Conservation (phyloP, 176 grass and related monocot species). For the Rhipidocladum racemiflorum region DNA sequence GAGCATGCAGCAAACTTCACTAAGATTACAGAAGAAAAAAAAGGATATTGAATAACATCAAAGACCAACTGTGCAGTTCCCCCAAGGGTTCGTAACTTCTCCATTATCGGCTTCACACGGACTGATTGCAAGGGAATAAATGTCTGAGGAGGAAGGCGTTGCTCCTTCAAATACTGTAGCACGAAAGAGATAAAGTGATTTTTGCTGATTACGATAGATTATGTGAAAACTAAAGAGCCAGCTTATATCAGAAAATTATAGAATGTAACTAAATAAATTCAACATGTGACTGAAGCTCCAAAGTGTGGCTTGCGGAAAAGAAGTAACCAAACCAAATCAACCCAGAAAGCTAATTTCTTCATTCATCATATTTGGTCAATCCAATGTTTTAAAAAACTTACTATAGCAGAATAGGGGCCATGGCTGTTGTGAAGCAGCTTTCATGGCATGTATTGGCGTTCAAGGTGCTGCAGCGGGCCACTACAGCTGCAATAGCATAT, state of each 20-base stretch:
- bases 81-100: slow-evolving; percentile 85
- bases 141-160: slow-evolving; percentile 91
- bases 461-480: not conserved
- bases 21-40: not conserved
- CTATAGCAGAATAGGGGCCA: not conserved
- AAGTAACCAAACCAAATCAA: not conserved
- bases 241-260: slow-evolving; percentile 19
- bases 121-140: slow-evolving; percentile 95
- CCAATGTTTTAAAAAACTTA: not conserved
- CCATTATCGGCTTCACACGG: slow-evolving; percentile 84
- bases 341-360: not conserved
- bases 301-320: not conserved
- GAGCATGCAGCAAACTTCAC: slow-evolving; percentile 1
- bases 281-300: not conserved
- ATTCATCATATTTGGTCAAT: not conserved
- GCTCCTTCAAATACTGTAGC: slow-evolving; percentile 97
- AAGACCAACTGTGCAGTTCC: slow-evolving; percentile 89
- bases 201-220: not conserved
- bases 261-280: not conserved
- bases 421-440: not conserved
- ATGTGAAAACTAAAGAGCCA: not conserved
- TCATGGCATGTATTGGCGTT: not conserved
- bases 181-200: slow-evolving; percentile 34
- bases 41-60: slow-evolving; percentile 99
- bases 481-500: not conserved